Percentiles rank a stretch among this genome's conserved stretches.
Evolutionary conservation across 2,329 filamentous ascomycete genomes (phyloP).

Genomic region (Grosmannia clavigera): DNA sequence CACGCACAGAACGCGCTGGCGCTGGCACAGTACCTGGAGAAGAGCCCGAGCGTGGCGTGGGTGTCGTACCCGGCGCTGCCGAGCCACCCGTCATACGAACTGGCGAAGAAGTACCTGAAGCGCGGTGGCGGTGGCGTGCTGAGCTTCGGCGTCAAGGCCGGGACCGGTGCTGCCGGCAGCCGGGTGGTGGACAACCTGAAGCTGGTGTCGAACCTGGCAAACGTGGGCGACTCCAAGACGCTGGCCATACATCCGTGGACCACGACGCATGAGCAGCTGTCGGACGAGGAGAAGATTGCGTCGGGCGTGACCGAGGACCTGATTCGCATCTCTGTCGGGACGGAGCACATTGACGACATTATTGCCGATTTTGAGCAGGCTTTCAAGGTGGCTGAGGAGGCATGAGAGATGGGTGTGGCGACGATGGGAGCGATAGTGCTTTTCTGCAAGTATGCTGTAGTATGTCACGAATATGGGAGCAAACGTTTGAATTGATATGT

Average conservation of each 20-base stretch:
- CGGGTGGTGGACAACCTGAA: constrained; percentile 90
- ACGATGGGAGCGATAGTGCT: too few relatives aligned
- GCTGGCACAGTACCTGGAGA: constrained; percentile 72
- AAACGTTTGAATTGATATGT: too few relatives aligned
- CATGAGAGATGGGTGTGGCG: constrained; percentile 3
- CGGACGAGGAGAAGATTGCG: constrained; percentile 63
- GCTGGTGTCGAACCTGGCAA: constrained; percentile 89
- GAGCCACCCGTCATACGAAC: constrained; percentile 65
- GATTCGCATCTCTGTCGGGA: constrained; percentile 90
- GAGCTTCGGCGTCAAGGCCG: constrained; percentile 87
- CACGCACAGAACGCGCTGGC: constrained; percentile 75
- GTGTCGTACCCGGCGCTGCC: constrained; percentile 85
- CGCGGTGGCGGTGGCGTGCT: constrained; percentile 82
- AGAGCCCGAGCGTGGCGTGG: constrained; percentile 76
- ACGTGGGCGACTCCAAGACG: constrained; percentile 92
- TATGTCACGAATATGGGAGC: too few relatives aligned
- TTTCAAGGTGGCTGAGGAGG: constrained; percentile 47
- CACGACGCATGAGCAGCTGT: constrained; percentile 88
- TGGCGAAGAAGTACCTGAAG: constrained; percentile 77
- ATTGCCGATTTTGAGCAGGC: constrained; percentile 91
- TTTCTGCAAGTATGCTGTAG: too few relatives aligned
- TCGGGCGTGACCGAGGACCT: constrained; percentile 83
- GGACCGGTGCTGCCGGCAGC: constrained; percentile 59
- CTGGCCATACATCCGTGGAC: constrained; percentile 91
- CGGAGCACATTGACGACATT: constrained; percentile 95